phyloP scores from a whole-genome alignment of 805 yeast species.

The Millerozyma acaciae region DNA sequence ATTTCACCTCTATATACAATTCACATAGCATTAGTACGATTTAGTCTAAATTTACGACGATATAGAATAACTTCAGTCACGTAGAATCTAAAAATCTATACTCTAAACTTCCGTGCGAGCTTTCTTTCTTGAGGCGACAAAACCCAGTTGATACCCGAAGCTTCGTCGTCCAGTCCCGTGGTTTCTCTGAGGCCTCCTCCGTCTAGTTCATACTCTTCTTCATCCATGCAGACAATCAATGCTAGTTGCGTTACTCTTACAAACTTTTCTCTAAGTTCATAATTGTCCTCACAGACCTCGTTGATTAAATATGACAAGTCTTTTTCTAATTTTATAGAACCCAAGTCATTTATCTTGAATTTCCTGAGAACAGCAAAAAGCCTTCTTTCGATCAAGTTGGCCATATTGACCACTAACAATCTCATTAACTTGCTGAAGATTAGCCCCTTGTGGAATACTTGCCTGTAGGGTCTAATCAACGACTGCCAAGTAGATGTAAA shows the following conservation, averaged over 20 bases:
- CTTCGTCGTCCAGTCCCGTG: constrained; percentile 28
- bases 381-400: constrained; percentile 59
- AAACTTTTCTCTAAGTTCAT: constrained; percentile 73
- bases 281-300: constrained; percentile 67
- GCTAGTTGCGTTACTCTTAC: constrained; percentile 80
- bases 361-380: constrained; percentile 62
- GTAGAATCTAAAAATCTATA: constrained; percentile 23
- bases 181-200: constrained; percentile 39
- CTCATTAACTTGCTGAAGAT: constrained; percentile 49
- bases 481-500: constrained; percentile 65
- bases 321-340: constrained; percentile 77
- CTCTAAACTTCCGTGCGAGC: constrained; percentile 55
- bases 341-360: constrained; percentile 65
- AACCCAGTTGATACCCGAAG: constrained; percentile 58
- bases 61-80: neutral
- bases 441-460: constrained; percentile 46
- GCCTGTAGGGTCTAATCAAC: constrained; percentile 61
- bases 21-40: neutral
- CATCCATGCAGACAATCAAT: constrained; percentile 77
- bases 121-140: constrained; percentile 72
- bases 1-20: no score
- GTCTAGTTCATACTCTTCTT: constrained; percentile 43
- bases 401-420: constrained; percentile 50
- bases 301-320: constrained; percentile 73
- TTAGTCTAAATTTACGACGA: neutral